These are phyloP conservation scores for Wickerhamiella brachini DNA, from an alignment of 805 yeast species.

Conservation along the genomic window DNA sequence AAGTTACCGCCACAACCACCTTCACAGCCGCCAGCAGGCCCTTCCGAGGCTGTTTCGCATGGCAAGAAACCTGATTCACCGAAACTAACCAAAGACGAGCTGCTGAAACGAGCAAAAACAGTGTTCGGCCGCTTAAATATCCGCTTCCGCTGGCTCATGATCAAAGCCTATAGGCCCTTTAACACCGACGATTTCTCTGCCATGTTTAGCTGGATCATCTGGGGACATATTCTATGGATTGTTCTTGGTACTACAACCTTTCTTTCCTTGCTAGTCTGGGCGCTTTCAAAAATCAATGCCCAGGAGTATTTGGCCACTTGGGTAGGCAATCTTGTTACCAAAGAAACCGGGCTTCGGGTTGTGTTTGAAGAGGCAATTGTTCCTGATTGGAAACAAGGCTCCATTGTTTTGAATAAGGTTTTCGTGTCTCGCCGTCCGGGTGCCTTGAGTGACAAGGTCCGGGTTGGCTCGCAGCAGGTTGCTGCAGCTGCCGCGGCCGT, in stretches of 20 bases:
- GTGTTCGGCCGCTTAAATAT: conserved; percentile 31
- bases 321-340: conserved; percentile 72
- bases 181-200: conserved; percentile 89
- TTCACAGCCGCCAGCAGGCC: background rate
- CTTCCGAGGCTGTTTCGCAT: background rate
- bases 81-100: conserved; percentile 25
- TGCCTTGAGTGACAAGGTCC: conserved; percentile 32
- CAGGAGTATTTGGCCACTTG: conserved; percentile 75
- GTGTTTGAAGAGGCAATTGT: conserved; percentile 88
- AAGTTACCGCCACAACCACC: background rate
- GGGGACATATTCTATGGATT: conserved; percentile 72
- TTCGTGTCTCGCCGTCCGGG: conserved; percentile 77
- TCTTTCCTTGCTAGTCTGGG: conserved; percentile 60
- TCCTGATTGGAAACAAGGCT: conserved; percentile 86
- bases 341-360: conserved; percentile 68
- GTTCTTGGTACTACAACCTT: conserved; percentile 87
- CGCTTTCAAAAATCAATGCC: conserved; percentile 74
- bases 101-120: conserved; percentile 32
- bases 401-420: conserved; percentile 70
- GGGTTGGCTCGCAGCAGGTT: conserved; percentile 59
- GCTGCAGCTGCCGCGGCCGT: conserved; percentile 47
- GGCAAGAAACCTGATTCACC: background rate
- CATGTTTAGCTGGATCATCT: conserved; percentile 77
- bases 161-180: conserved; percentile 66
- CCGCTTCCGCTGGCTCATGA: conserved; percentile 59